Percentiles rank a stretch among this genome's conserved stretches.
phyloP scores from a whole-genome alignment of 1,284 basidiomycete genomes.

The Apiotrichum veenhuisii region DNA sequence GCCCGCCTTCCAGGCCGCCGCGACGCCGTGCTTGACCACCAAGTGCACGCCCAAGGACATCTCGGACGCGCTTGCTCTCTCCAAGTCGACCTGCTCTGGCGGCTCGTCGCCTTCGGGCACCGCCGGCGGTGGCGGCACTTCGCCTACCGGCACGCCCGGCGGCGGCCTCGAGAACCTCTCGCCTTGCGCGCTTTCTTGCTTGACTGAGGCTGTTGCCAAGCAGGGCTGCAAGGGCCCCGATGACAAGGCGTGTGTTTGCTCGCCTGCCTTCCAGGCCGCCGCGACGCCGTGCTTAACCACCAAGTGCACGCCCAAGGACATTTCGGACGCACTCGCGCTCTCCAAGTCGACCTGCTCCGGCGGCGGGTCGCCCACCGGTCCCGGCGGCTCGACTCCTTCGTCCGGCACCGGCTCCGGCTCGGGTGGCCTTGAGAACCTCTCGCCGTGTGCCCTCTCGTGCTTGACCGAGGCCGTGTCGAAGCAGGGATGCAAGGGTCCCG shows the following conservation, averaged over 20 bases:
- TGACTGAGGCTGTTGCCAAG: not conserved
- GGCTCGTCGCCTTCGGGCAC: not conserved
- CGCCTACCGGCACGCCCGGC: not conserved
- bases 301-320: not conserved
- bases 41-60: slow-evolving; percentile 2
- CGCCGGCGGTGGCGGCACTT: not conserved
- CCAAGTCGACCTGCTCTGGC: slow-evolving; percentile 1
- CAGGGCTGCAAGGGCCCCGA: slow-evolving; percentile 2
- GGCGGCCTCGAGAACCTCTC: not conserved
- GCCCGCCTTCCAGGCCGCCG: slow-evolving; percentile 1
- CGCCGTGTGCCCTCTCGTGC: not conserved
- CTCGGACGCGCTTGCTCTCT: slow-evolving; percentile 3
- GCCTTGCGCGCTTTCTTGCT: slow-evolving; percentile 3
- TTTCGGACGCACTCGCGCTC: slow-evolving; percentile 6
- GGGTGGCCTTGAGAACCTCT: not conserved
- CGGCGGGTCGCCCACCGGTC: not conserved
- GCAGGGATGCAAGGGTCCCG: not conserved
- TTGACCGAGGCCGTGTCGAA: not conserved
- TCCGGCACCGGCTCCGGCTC: not conserved
- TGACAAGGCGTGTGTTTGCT: slow-evolving; percentile 6
- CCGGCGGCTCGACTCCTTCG: not conserved
- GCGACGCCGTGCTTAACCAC: slow-evolving; percentile 1
- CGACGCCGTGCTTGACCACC: not conserved
- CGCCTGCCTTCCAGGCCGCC: not conserved
- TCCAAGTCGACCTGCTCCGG: not conserved